These are phyloP conservation scores for Fusarium chlamydosporum DNA, from an alignment of 2,329 filamentous ascomycete species.

Conservation along the genomic window DNA sequence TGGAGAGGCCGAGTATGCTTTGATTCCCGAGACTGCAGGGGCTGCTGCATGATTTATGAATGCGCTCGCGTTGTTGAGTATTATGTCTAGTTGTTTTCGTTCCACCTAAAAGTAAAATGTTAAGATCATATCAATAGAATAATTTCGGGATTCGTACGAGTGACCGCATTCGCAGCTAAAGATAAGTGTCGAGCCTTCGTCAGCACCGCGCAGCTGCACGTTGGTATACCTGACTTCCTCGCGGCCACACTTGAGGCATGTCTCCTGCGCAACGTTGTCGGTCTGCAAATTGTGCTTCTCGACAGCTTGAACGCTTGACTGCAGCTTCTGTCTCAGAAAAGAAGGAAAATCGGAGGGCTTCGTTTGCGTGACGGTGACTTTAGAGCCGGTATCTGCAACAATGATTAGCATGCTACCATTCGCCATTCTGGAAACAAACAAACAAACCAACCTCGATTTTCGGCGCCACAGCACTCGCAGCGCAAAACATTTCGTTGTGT, in stretches of 20 bases:
- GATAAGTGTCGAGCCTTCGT: conserved; percentile 95
- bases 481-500: conserved; percentile 80
- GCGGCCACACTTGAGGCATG: conserved; percentile 84
- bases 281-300: conserved; percentile 82
- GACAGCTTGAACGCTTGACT: conserved; percentile 86
- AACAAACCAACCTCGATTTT: conserved; percentile 79
- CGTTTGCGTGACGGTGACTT: conserved; percentile 84
- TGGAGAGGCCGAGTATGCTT: conserved; percentile 89
- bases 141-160: conserved; percentile 68
- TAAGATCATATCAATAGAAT: conserved; percentile 45
- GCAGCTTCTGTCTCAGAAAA: conserved; percentile 83
- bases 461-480: conserved; percentile 88
- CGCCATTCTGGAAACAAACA: not conserved
- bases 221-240: conserved; percentile 88
- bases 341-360: conserved; percentile 94
- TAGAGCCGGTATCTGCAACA: conserved; percentile 76
- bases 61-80: conserved; percentile 36
- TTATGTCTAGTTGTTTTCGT: conserved; percentile 69
- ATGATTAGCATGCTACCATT: conserved; percentile 30
- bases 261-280: conserved; percentile 75
- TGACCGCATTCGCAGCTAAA: conserved; percentile 89
- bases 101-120: conserved; percentile 60
- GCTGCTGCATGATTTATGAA: conserved; percentile 56
- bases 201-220: conserved; percentile 89
- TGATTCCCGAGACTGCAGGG: conserved; percentile 77